Percentiles rank a stretch among this genome's conserved stretches.
These are phyloP conservation scores for Ormosia semicastrata DNA, from an alignment of 306 rosid species.

Conservation along the genomic window DNA sequence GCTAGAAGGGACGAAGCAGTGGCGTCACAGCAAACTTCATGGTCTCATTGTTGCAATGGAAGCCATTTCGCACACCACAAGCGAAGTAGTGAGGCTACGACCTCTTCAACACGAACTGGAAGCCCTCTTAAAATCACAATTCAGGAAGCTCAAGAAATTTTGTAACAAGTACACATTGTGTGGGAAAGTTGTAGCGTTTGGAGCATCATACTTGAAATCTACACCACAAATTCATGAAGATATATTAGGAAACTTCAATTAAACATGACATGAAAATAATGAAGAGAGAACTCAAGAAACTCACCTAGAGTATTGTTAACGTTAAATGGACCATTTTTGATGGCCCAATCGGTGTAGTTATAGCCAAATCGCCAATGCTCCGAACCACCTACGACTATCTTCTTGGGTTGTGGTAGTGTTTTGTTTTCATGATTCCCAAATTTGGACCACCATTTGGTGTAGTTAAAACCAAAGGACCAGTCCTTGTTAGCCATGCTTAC, in stretches of 20 bases:
- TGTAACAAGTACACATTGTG: constrained; percentile 64
- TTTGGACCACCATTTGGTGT: constrained; percentile 36
- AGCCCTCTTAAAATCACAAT: constrained; percentile 52
- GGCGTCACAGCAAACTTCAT: constrained; percentile 72
- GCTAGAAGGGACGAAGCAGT: constrained; percentile 32
- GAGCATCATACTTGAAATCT: constrained; percentile 58
- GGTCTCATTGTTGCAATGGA: constrained; percentile 59
- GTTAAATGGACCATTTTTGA: constrained; percentile 39
- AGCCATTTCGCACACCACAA: constrained; percentile 55
- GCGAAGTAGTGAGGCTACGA: constrained; percentile 67
- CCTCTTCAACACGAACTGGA: constrained; percentile 45
- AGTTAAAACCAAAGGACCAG: constrained; percentile 41
- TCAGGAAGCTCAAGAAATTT: constrained; percentile 37
- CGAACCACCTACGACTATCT: constrained; percentile 48
- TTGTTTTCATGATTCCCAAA: constrained; percentile 32
- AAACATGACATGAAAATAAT: neutral
- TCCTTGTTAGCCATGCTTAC: constrained; percentile 42
- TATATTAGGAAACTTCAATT: neutral
- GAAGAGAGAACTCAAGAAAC: neutral
- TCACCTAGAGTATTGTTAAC: constrained; percentile 61
- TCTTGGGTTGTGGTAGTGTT: constrained; percentile 20
- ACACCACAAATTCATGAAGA: neutral
- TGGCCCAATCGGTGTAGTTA: constrained; percentile 44
- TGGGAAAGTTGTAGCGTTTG: constrained; percentile 32
- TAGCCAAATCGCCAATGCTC: constrained; percentile 41